Percentiles rank a stretch among this genome's conserved stretches.
These are phyloP conservation scores for Chenopodium suecicum DNA, from an alignment of 148 eudicot genomes.

Conservation along the genomic window DNA sequence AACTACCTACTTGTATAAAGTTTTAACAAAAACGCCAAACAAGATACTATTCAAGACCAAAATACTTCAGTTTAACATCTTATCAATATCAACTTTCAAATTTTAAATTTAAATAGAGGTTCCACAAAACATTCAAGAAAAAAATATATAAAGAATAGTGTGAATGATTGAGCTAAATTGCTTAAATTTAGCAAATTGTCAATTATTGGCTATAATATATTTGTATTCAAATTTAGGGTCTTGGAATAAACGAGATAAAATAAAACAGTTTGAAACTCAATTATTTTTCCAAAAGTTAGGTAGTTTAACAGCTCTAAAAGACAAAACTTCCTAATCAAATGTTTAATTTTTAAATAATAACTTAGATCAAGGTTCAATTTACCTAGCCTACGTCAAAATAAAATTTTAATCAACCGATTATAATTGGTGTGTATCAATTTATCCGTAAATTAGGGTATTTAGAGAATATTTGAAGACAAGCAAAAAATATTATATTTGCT, in stretches of 20 bases:
- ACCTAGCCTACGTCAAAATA: background rate
- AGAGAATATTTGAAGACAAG: slow-evolving; percentile 9
- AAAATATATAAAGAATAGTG: background rate
- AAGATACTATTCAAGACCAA: too few species aligned
- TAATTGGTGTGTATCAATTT: background rate
- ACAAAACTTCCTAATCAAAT: slow-evolving; percentile 9
- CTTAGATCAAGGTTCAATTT: slow-evolving; percentile 17
- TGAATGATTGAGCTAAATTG: slow-evolving; percentile 4
- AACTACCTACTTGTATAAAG: too few species aligned
- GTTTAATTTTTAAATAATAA: background rate
- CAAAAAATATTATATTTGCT: background rate
- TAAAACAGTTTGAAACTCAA: background rate
- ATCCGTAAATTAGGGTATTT: slow-evolving; percentile 14
- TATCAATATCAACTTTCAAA: background rate
- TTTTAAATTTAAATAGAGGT: too few species aligned
- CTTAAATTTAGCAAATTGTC: background rate
- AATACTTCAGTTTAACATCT: too few species aligned
- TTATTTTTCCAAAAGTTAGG: slow-evolving; percentile 17
- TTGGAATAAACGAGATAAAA: slow-evolving; percentile 12
- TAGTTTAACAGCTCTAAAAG: slow-evolving; percentile 15
- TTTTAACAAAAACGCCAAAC: too few species aligned
- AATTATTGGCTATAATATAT: background rate
- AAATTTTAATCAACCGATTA: background rate
- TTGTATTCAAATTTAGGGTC: background rate
- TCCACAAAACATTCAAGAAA: background rate